Conservation (phyloP, 1,139 yeast species). For the Debaryomyces robertsiae region DNA sequence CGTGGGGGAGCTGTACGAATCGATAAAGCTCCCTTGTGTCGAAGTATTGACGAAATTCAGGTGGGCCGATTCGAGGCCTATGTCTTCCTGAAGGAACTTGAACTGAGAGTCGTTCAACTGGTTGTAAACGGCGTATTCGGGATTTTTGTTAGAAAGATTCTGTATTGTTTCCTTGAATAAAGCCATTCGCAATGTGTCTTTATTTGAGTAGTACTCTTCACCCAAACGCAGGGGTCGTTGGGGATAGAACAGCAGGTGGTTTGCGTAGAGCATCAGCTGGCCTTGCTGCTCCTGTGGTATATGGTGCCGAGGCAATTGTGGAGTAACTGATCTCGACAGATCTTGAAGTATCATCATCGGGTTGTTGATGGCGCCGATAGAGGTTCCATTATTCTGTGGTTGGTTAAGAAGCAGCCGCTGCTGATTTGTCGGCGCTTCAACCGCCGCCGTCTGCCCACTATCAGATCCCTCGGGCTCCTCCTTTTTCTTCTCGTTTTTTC, state of each 20-base stretch:
- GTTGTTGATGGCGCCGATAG: neutral
- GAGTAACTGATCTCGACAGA: neutral
- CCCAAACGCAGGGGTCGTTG: conserved; percentile 13
- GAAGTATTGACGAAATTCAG: neutral
- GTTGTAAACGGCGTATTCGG: neutral
- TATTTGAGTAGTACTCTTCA: conserved; percentile 19
- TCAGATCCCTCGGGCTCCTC: conserved; percentile 4
- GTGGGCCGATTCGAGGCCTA: neutral
- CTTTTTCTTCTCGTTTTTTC: conserved; percentile 33
- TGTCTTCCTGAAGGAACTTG: neutral
- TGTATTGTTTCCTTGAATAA: conserved; percentile 22
- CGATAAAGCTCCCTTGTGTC: neutral
- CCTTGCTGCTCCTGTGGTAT: conserved; percentile 1
- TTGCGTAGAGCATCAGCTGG: conserved; percentile 18
- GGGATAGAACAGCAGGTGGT: conserved; percentile 12
- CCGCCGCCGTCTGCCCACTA: no score
- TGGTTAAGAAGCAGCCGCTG: neutral
- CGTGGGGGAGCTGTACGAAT: neutral
- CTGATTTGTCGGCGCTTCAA: neutral
- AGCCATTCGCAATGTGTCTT: conserved; percentile 23
- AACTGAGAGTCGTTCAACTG: neutral
- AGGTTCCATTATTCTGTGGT: neutral
- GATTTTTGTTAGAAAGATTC: conserved; percentile 5
- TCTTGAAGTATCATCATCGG: neutral
- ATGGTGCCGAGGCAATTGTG: neutral